Evolutionary conservation across 495 filamentous ascomycete genomes (phyloP).

Genomic region (Annulohypoxylon maeteangense): DNA sequence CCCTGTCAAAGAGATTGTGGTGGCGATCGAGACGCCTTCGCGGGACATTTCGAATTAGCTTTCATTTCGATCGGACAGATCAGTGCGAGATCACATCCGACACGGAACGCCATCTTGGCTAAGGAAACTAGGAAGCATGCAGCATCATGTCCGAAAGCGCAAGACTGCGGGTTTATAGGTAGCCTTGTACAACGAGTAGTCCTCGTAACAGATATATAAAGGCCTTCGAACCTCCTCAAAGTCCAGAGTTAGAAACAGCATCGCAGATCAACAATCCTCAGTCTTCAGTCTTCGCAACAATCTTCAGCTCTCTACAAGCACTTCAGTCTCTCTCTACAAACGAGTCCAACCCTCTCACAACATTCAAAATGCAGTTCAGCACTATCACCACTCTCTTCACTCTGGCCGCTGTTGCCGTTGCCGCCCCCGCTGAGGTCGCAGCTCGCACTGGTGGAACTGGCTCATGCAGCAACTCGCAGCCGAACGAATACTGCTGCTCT

Average conservation of each 20-base stretch:
- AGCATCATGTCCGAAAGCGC: conserved; percentile 17
- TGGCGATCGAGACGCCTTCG: neutral
- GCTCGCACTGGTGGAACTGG: conserved; percentile 15
- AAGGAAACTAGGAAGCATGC: conserved; percentile 23
- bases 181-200: neutral
- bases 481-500: conserved; percentile 36
- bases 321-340: conserved; percentile 11
- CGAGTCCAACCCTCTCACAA: conserved; percentile 9
- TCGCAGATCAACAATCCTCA: conserved; percentile 32
- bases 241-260: conserved; percentile 19
- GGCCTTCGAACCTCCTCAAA: conserved; percentile 5
- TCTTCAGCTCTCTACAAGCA: conserved; percentile 25
- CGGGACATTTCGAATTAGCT: conserved; percentile 4
- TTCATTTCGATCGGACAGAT: conserved; percentile 27
- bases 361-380: conserved; percentile 44
- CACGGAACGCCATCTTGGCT: conserved; percentile 18
- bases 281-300: conserved; percentile 20
- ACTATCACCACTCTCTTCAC: conserved; percentile 34
- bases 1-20: conserved; percentile 11
- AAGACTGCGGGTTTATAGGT: neutral
- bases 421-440: conserved; percentile 31
- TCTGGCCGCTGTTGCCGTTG: conserved; percentile 40
- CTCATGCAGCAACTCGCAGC: conserved; percentile 33
- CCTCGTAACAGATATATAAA: conserved; percentile 27
- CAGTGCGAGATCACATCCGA: conserved; percentile 17